Evolutionary conservation across 1,139 yeast genomes (phyloP).

Genomic region (Entelexis sorbosivorans): DNA sequence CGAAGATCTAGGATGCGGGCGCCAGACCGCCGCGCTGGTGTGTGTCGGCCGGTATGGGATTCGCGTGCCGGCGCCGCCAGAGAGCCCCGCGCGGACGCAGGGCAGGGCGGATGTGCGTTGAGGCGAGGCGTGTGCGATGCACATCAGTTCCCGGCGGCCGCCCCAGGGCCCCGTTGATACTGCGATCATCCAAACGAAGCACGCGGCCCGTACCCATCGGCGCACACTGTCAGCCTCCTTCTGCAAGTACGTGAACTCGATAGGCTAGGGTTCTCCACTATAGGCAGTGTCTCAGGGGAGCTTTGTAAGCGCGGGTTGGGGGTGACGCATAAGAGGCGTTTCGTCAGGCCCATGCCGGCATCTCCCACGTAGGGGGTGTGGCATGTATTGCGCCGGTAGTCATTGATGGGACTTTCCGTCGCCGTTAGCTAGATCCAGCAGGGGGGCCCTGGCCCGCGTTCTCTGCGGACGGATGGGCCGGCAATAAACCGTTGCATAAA

Average conservation of each 20-base stretch:
- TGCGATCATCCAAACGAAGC: background rate
- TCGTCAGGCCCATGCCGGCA: background rate
- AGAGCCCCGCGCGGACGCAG: background rate
- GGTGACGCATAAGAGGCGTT: background rate
- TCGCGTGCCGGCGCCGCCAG: too few species aligned
- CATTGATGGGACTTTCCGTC: background rate
- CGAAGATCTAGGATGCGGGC: background rate
- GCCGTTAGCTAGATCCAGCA: too few species aligned
- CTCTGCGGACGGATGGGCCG: too few species aligned
- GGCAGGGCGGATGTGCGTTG: background rate
- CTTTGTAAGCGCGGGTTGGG: background rate
- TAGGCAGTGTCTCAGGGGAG: background rate
- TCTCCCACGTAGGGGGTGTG: background rate
- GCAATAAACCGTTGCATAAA: too few species aligned
- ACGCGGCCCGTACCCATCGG: background rate
- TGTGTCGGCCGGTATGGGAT: background rate
- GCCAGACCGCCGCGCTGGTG: background rate
- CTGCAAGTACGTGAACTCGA: background rate
- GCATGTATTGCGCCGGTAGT: background rate
- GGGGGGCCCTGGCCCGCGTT: too few species aligned
- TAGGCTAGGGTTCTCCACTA: background rate
- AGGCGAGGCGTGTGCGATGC: background rate
- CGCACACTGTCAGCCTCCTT: background rate
- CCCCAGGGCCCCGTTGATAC: background rate
- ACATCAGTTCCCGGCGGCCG: background rate